Conservation (phyloP, 805 yeast species). For the Hanseniaspora singularis region DNA sequence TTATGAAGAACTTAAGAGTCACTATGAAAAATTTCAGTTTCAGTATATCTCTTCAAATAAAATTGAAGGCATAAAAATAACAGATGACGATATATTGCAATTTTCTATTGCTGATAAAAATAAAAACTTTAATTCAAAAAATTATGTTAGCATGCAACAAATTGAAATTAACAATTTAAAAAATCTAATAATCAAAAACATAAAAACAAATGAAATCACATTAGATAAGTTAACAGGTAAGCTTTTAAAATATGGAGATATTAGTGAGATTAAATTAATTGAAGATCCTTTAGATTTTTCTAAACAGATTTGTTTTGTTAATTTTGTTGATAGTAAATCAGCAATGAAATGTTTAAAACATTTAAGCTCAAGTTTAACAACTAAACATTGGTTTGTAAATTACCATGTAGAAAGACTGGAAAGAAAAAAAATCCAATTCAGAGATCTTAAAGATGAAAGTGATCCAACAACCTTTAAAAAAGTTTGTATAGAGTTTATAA, state of each 20-base stretch:
- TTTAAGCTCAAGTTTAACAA: neutral
- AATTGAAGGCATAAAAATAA: neutral
- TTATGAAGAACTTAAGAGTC: no score
- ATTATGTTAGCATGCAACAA: neutral
- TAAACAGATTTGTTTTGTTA: constrained; percentile 6
- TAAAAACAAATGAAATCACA: neutral
- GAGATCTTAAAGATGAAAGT: constrained; percentile 2
- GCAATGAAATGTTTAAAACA: constrained; percentile 3
- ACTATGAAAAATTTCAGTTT: no score
- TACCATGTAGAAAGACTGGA: constrained; percentile 14
- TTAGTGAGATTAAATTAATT: constrained; percentile 1
- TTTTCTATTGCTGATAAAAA: no score
- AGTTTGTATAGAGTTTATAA: neutral
- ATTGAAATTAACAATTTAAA: neutral
- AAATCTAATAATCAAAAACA: constrained; percentile 8
- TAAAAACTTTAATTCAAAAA: no score
- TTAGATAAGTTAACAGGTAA: neutral
- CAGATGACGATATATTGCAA: neutral
- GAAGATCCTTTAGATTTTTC: neutral
- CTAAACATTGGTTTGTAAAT: constrained; percentile 3
- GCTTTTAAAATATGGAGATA: neutral
- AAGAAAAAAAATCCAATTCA: constrained; percentile 1
- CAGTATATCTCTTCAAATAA: no score
- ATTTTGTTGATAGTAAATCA: neutral
- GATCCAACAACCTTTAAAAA: neutral